Evolutionary conservation across 768 basidiomycete species (phyloP), one percentile per base, ranked within the genome.

Genomic region (Leccinellum albellum): DNA sequence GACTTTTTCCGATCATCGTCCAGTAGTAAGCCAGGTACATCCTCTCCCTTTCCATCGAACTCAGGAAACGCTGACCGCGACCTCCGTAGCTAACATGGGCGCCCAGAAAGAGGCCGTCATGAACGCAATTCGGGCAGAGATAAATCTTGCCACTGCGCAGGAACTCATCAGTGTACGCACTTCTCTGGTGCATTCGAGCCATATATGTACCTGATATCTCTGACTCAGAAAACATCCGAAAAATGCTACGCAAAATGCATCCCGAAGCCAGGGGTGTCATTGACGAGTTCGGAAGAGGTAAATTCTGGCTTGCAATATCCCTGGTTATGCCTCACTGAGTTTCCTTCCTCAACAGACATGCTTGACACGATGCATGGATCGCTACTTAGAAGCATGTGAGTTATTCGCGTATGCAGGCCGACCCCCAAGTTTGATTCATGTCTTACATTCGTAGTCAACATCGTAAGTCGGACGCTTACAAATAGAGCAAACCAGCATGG

Each of bases 351-450:
- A 42, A 42, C 40, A 93, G 91, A 85, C 84, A 26, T 94, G 91
- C 64, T 75, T 93, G 44, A 74, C 82, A 6, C 78, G 84, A 56
- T 94, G 91, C 68, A 76, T 91, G 65, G 89, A 91, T 53, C 82
- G 89, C 45, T 94, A 91, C 68, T 77, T 94, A 76, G 89, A 93
- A 72, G 88, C 88, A 33, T 92, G 91, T 91, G 65, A 75, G 89
- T 40, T 82, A 51, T 32, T 3, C 5, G 15, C 10, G 15, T 31
- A 26, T 24, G 51, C 35, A 37, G 35, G 35, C 17, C 15, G 17
- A 59, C 33, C 51, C 54, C 57, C 48, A 6, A n/a, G 26, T 26
- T 28, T n/a, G 29, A 65, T 33, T 0, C 13, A 8, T 8, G 15
- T 37, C 61, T 33, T 50, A 14, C 23, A 32, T 40, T 35, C 44